Evolutionary conservation across 2,329 filamentous ascomycete genomes (phyloP).

Genomic region (Neopestalotiopsis sp.): DNA sequence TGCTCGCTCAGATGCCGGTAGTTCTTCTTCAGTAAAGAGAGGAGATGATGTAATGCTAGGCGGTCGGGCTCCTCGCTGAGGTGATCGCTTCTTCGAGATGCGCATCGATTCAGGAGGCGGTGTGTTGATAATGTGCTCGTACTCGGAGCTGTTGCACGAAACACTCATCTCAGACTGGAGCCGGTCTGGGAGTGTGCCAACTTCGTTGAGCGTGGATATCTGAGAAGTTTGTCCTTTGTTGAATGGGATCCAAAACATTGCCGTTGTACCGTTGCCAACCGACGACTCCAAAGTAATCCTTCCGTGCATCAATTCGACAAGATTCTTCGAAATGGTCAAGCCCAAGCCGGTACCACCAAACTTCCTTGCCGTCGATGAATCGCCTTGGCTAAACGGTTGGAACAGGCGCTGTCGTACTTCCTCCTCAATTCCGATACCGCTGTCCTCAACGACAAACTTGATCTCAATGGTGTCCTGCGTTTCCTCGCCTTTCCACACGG

Average conservation of each 20-base stretch:
- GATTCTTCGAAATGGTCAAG: conserved; percentile 80
- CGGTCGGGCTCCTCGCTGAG: conserved; percentile 39
- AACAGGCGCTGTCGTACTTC: conserved; percentile 76
- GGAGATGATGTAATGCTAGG: conserved; percentile 38
- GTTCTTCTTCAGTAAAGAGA: conserved; percentile 45
- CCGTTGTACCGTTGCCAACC: conserved; percentile 72
- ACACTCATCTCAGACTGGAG: conserved; percentile 68
- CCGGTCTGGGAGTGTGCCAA: conserved; percentile 70
- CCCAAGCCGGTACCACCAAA: conserved; percentile 82
- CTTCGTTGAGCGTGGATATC: conserved; percentile 60
- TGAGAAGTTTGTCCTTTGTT: conserved; percentile 65
- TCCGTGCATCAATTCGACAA: conserved; percentile 81
- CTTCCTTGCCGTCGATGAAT: conserved; percentile 78
- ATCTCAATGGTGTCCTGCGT: conserved; percentile 69
- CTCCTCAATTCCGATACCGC: conserved; percentile 82
- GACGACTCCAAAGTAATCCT: conserved; percentile 73
- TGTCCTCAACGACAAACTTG: conserved; percentile 76
- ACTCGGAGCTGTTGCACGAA: conserved; percentile 72
- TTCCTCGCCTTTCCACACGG: conserved; percentile 68
- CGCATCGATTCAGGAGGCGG: conserved; percentile 41
- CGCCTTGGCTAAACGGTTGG: conserved; percentile 82
- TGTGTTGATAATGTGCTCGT: conserved; percentile 53
- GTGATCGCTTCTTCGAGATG: conserved; percentile 35
- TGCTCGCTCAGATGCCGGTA: conserved; percentile 63
- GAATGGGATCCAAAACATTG: conserved; percentile 79